phyloP scores from a whole-genome alignment of 78 protist species.

The Dictyostelium purpureum region DNA sequence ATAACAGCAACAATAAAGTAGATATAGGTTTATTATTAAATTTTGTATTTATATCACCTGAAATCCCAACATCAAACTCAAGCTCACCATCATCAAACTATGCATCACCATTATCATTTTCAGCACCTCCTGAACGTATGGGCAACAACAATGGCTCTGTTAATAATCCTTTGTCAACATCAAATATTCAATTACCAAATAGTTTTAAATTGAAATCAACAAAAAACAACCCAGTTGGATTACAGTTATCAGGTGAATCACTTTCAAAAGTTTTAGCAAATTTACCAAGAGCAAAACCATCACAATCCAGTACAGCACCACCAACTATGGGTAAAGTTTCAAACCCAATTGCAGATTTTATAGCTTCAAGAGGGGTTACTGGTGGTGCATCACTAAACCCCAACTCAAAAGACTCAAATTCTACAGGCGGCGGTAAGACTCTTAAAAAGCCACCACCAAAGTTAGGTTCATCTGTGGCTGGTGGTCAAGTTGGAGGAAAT shows the following conservation, averaged over 20 bases:
- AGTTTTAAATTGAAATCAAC: background rate
- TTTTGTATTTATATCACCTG: background rate
- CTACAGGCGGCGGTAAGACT: background rate
- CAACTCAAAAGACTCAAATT: background rate
- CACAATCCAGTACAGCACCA: conserved; percentile 66
- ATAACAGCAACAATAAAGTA: background rate
- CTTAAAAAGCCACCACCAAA: conserved; percentile 49
- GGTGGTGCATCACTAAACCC: conserved; percentile 3
- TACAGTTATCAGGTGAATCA: conserved; percentile 35
- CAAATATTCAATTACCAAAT: too few species aligned
- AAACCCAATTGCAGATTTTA: conserved; percentile 70
- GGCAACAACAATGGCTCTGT: background rate
- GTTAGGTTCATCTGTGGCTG: background rate
- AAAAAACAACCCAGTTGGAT: too few species aligned
- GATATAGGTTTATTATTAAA: background rate
- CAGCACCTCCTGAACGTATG: background rate
- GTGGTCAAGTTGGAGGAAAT: background rate
- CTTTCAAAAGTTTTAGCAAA: conserved; percentile 18
- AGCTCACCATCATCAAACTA: background rate
- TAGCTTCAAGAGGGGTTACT: background rate
- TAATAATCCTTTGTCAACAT: background rate
- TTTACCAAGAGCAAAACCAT: conserved; percentile 16
- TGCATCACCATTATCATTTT: background rate
- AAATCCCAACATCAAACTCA: background rate
- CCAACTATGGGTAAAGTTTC: conserved; percentile 52